Base-by-base conservation (phyloP, 805 yeast genomes). In the Wickerhamiella australiensis region DNA sequence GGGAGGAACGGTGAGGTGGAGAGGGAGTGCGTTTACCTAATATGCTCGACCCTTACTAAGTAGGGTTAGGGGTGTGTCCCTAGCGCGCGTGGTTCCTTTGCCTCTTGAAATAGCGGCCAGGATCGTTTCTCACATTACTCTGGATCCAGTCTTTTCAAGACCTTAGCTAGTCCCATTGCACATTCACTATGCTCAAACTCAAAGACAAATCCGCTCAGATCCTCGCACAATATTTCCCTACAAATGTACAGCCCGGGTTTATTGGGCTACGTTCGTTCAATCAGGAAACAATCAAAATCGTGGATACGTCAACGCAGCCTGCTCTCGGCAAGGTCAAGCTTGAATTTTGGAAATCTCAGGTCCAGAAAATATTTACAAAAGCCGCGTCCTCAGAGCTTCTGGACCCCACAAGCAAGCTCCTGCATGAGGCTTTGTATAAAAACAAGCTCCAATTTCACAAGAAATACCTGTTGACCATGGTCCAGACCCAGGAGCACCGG, bases 261-360 rank as follows among this genome's bases (percentile, higher is more conserved):
- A 52, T 80, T 12, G 94, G 85, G 0, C 67, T 81, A 27, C 66
- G 79, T 35, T 80, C 82, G 0, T 77, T 85, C 65, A 78, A 78
- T 53, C 60, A 81, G 35, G 90, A 83, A 56, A 68, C 80, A 35
- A 71, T 76, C 56, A 72, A 75, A 59, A 72, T 79, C 9, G 65
- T 74, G 33, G 69, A 75, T 52, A 45, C 62, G 38, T 56, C 57
- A 47, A 25, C 53, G 22, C 55, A 59, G 73, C 72, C 62, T 50
- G 56, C 57, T 31, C 50, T 60, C 1, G 66, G 69, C 25, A 57
- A 58, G 33, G 49, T 83, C 59, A 78, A 82, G 57, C 76, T 82
- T 61, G 78, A 79, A 56, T 82, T 81, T 62, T 85, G 94, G 94
- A 71, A 77, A 53, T 82, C 81, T 46, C 68, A 75, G 52, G 51